Base-by-base conservation (phyloP, 352 stramenopile genomes). In the Pythium grandisporangium region DNA sequence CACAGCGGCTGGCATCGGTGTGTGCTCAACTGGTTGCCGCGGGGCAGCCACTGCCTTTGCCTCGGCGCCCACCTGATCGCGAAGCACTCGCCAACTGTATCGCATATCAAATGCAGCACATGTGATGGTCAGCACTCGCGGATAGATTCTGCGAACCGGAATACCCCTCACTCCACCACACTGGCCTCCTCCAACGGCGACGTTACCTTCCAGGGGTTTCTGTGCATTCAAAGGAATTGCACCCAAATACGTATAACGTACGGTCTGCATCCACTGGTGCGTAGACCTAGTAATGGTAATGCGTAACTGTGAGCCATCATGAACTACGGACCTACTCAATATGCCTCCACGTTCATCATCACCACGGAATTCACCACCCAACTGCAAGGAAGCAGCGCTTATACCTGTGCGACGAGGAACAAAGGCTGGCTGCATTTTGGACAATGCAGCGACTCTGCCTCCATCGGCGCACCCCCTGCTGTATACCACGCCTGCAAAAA, bases 161-260 rank as follows among this genome's bases (percentile, higher is more conserved):
- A n/a, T n/a, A n/a, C n/a, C n/a, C n/a, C n/a, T n/a, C n/a, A n/a
- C n/a, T n/a, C n/a, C n/a, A n/a, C n/a, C n/a, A n/a, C n/a, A n/a
- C n/a, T n/a, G n/a, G n/a, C n/a, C n/a, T n/a, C n/a, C n/a, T n/a
- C n/a, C n/a, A n/a, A n/a, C n/a, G n/a, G n/a, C n/a, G 10, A 16
- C 6, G 22, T 20, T 58, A 74, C 64, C 64, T 83, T 3, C 74
- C 70, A 8, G 66, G 34, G 0, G 51, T 63, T 37, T 86, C 60
- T 0, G 64, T 80, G 48, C 79, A 93, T 1, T 67, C 63, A n/a
- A 71, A 55, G 5, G 79, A 78, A 46, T 93, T 93, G 63, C 79
- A 93, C 8, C 79, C 79, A 48, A 93, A 93, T 4, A 90, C 61
- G 33, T 93, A 93, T 10, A 93, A 55, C 37, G 79, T 85, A 23